These are phyloP conservation scores for Capillidium rhysosporum DNA, from an alignment of 371 early-diverging fungal genomes.

Conservation along the genomic window DNA sequence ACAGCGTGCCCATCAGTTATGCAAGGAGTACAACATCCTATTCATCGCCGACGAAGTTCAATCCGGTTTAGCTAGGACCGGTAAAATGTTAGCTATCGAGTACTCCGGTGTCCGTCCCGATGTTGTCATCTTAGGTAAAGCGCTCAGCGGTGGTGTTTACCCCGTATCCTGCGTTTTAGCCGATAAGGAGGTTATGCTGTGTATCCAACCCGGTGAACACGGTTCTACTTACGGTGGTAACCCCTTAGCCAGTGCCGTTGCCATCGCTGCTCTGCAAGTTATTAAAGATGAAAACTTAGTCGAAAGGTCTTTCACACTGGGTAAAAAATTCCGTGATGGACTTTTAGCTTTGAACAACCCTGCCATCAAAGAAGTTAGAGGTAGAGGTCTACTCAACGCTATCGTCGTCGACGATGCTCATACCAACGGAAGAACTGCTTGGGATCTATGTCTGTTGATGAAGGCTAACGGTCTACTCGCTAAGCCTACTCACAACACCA, in stretches of 20 bases:
- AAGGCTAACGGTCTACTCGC: conserved; percentile 83
- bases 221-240: conserved; percentile 96
- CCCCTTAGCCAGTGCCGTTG: conserved; percentile 84
- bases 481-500: conserved; percentile 94
- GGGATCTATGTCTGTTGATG: conserved; percentile 87
- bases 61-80: conserved; percentile 91
- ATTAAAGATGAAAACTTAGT: conserved; percentile 82
- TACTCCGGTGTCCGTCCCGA: conserved; percentile 83
- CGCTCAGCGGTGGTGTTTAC: conserved; percentile 85
- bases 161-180: conserved; percentile 92
- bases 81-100: conserved; percentile 81
- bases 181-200: conserved; percentile 73
- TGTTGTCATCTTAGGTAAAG: conserved; percentile 87
- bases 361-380: conserved; percentile 56
- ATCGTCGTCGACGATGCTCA: conserved; percentile 80
- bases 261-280: conserved; percentile 85
- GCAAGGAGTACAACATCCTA: conserved; percentile 89
- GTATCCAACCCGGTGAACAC: conserved; percentile 89
- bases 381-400: conserved; percentile 87
- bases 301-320: conserved; percentile 50
- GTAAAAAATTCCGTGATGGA: conserved; percentile 62
- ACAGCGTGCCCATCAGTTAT: conserved; percentile 56
- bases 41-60: conserved; percentile 96
- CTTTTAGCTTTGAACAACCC: conserved; percentile 54
- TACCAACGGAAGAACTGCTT: conserved; percentile 67